Conservation (phyloP, 805 yeast species). For the Schwanniomyces vanrijiae region DNA sequence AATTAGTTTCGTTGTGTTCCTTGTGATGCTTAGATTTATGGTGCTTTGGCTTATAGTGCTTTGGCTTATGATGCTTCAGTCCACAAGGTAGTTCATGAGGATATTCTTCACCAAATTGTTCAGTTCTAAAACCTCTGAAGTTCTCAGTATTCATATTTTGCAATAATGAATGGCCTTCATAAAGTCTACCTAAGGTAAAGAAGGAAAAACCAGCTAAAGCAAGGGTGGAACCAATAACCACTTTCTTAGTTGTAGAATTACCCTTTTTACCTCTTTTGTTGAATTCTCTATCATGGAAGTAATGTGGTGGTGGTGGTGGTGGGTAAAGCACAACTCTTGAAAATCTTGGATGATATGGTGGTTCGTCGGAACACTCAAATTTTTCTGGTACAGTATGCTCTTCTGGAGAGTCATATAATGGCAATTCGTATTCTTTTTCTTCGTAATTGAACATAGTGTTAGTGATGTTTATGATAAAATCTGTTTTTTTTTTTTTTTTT, state of each 20-base stretch:
- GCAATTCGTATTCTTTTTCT: constrained; percentile 1
- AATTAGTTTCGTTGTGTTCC: neutral
- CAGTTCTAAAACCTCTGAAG: neutral
- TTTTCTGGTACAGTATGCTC: neutral
- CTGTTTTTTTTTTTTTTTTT: neutral
- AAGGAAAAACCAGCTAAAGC: constrained; percentile 12
- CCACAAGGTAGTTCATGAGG: neutral
- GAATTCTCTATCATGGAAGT: neutral
- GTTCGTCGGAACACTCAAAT: neutral
- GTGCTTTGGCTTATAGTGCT: constrained; percentile 1
- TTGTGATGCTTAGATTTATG: neutral
- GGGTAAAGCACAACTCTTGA: neutral
- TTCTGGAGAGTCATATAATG: neutral
- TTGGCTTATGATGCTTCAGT: neutral
- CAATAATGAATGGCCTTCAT: constrained; percentile 9
- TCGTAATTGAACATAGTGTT: neutral
- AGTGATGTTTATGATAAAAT: neutral
- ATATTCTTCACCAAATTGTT: neutral
- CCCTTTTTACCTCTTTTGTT: neutral
- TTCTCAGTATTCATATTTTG: neutral
- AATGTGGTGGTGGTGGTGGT: neutral
- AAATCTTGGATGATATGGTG: neutral
- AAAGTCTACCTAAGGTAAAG: constrained; percentile 15
- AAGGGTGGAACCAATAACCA: constrained; percentile 4
- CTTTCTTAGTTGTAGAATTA: neutral